Base-by-base conservation (phyloP, 2,329 filamentous ascomycete genomes). In the Mariannaea elegans region DNA sequence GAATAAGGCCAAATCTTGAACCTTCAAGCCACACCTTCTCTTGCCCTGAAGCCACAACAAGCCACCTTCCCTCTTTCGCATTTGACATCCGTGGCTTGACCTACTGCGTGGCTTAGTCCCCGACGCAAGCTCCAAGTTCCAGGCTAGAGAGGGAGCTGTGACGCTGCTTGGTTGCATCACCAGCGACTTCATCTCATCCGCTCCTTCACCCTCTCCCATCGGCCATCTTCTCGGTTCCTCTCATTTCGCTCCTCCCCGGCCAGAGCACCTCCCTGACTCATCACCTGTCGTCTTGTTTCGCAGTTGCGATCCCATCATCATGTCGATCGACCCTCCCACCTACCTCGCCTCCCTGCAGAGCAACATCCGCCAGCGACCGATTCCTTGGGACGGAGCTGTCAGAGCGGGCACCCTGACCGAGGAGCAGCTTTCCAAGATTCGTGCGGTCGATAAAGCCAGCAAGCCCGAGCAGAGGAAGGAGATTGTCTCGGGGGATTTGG, bases 371-470 rank as follows among this genome's bases (percentile, higher is more conserved):
- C 91, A 92, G 74, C 88, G 95, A 69, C 94, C 94, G 66, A 97
- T 99, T 79, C 94, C 94, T 59, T 99, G 95, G 95, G 94, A 98
- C 79, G 94, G 94, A 72, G 94, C 94, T 72, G 93, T 97, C 68
- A 88, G 95, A 77, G 93, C 93, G 70, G 93, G 94, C 77, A 95
- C 93, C 73, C 91, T 99, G 79, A 97, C 92, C 59, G 94, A 98
- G 69, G 90, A 91, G 69, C 94, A 99, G 78, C 87, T 97, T 70
- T 92, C 91, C 82, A 94, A 94, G 84, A 97, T 99, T 80, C 94
- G 94, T 78, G 92, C 94, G 62, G 92, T 98, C 70, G 95, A 98
- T 78, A 98, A 97, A 80, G 92, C 95, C 67, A 91, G 93, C 77
- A 95, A 93, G 77, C 69, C 75, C 34, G 95, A 98, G 69, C 91